These are phyloP conservation scores for Lithospermum erythrorhizon DNA, from an alignment of 257 asterid genomes.

Conservation along the genomic window DNA sequence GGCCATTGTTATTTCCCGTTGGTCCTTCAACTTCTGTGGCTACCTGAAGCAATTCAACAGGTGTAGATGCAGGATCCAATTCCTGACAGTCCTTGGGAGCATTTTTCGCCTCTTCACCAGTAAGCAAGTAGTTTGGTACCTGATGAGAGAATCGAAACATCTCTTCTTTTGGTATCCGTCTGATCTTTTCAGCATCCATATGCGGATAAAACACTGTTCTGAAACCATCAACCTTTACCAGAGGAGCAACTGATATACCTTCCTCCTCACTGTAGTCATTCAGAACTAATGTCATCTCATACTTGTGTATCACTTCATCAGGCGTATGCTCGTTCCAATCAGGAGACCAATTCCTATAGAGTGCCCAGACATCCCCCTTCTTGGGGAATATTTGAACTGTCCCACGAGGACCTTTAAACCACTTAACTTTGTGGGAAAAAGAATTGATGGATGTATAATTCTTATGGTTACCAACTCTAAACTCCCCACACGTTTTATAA, in stretches of 20 bases:
- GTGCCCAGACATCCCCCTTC: slow-evolving; percentile 71
- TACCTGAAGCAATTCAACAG: slow-evolving; percentile 58
- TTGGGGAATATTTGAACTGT: slow-evolving; percentile 39
- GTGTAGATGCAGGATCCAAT: slow-evolving; percentile 81
- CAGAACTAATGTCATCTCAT: slow-evolving; percentile 56
- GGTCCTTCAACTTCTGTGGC: slow-evolving; percentile 17
- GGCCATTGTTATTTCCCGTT: neutral
- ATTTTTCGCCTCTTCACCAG: slow-evolving; percentile 41
- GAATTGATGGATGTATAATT: slow-evolving; percentile 37
- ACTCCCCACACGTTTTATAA: slow-evolving; percentile 69
- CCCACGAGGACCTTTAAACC: slow-evolving; percentile 51
- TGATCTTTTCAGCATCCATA: slow-evolving; percentile 24
- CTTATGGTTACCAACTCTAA: slow-evolving; percentile 48
- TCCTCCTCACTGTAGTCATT: slow-evolving; percentile 42
- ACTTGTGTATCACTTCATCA: slow-evolving; percentile 49
- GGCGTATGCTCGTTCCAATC: slow-evolving; percentile 48
- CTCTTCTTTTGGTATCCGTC: slow-evolving; percentile 48
- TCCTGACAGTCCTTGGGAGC: slow-evolving; percentile 60
- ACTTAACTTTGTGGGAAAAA: slow-evolving; percentile 58
- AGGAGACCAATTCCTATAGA: slow-evolving; percentile 53
- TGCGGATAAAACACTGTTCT: slow-evolving; percentile 54
- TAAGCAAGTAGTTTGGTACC: slow-evolving; percentile 51
- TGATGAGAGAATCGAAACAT: slow-evolving; percentile 67
- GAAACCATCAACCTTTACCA: slow-evolving; percentile 55
- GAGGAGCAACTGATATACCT: slow-evolving; percentile 51